A percentile compares a stretch with the other conserved stretches of the same genome.
Conservation (phyloP, 176 grass and related monocot genomes). For the Pontederia paniculata region DNA sequence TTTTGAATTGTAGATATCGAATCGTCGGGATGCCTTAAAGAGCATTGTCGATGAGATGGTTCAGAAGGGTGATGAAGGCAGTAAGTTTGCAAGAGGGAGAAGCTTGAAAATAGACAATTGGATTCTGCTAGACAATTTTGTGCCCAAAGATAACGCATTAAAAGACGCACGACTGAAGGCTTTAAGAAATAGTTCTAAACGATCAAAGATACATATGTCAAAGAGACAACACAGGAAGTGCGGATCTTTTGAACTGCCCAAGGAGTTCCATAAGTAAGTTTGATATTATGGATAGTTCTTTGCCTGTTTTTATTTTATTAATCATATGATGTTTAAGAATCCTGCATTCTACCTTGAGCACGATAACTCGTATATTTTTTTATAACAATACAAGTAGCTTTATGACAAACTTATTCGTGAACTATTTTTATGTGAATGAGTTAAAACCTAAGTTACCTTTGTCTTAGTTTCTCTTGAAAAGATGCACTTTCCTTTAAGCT, state of each 20-base stretch:
- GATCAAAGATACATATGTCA: conserved; percentile 50
- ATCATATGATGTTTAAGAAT: too few relatives aligned
- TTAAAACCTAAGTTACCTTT: too few relatives aligned
- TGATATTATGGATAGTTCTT: too few relatives aligned
- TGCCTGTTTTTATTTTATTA: neutral
- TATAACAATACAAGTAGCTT: too few relatives aligned
- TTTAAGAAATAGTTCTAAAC: conserved; percentile 42
- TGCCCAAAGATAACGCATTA: conserved; percentile 31
- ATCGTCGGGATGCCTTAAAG: conserved; percentile 25
- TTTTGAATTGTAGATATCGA: conserved; percentile 24
- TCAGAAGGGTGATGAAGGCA: conserved; percentile 38
- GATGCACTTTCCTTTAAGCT: too few relatives aligned
- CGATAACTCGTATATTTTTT: too few relatives aligned
- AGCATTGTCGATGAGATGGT: conserved; percentile 52
- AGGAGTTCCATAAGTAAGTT: conserved; percentile 37
- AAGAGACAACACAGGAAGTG: conserved; percentile 58
- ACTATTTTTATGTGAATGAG: too few relatives aligned
- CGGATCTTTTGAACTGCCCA: conserved; percentile 44
- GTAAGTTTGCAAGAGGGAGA: conserved; percentile 36
- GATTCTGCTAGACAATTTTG: conserved; percentile 49
- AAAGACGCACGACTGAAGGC: conserved; percentile 40
- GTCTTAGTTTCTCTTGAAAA: too few relatives aligned
- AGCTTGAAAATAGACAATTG: conserved; percentile 49
- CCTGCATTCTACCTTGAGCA: too few relatives aligned
- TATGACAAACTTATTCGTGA: too few relatives aligned